Base-by-base conservation (phyloP, 192 early-diverging fungal genomes). In the Podila horticola region DNA sequence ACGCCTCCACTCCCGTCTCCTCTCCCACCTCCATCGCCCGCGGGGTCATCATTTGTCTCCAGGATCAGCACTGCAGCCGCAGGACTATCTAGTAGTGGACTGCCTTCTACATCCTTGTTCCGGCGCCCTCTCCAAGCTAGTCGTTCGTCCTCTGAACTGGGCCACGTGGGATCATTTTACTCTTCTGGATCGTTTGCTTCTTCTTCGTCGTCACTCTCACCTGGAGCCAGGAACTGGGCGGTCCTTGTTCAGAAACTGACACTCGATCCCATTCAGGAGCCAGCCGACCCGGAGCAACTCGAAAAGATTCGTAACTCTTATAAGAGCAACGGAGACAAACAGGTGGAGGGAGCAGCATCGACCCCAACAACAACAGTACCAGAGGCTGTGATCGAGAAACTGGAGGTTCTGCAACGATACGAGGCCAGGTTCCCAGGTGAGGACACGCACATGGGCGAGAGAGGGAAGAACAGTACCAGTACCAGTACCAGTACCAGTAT, bases 401-500 rank as follows among this genome's bases (percentile, higher is more conserved):
- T 84, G 24, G 75, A 62, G 52, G 62, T 79, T 60, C 62, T 84
- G 62, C 75, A 74, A 62, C 75, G 76, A 50, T 84, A 79, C 57
- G 75, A 84, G 52, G 59, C 72, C 58, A 69, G 72, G 62, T 76
- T 84, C 70, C 75, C 75, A 79, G 83, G 83, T 84, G 72, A 69
- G 82, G 68, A 70, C 63, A 63, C 61, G 58, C 59, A 62, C 11
- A 69, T 34, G 58, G n/a, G 34, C 45, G n/a, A 30, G 34, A 26
- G n/a, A 45, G 58, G 66, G 33, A 64, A 17, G 28, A 19, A 17
- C 49, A 61, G 22, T 38, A 26, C 20, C 67, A 66, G 71, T 41
- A 30, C 12, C 62, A 13, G n/a, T 60, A 45, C 28, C 20, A 33
- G 8, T 12, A 28, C 2, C 24, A 33, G 30, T 33, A 5, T 20